Percentiles rank a stretch among this genome's conserved stretches.
These are phyloP conservation scores for Mortierella sp. DNA, from an alignment of 371 early-diverging fungal genomes.

Conservation along the genomic window DNA sequence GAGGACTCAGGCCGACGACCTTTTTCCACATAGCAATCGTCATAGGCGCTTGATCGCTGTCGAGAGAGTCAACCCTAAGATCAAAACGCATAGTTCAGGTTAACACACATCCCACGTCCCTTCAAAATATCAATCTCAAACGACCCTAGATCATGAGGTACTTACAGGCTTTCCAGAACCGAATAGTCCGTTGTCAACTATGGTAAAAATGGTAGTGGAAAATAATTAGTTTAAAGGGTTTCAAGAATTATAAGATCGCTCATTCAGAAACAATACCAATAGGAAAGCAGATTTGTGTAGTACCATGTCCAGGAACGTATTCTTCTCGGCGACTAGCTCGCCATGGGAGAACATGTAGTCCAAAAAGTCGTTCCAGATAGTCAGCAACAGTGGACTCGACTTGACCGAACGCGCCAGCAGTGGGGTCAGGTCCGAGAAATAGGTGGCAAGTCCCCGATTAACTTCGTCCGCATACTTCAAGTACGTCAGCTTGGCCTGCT, in stretches of 20 bases:
- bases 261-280: neutral
- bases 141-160: neutral
- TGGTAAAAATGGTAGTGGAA: neutral
- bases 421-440: slow-evolving; percentile 35
- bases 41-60: slow-evolving; percentile 40
- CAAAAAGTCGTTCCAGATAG: slow-evolving; percentile 51
- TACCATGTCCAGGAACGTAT: slow-evolving; percentile 45
- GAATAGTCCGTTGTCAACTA: slow-evolving; percentile 56
- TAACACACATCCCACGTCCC: neutral
- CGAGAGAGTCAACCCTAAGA: slow-evolving; percentile 51
- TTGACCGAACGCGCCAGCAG: slow-evolving; percentile 17
- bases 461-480: slow-evolving; percentile 45
- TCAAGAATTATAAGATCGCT: neutral
- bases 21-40: slow-evolving; percentile 57
- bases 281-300: neutral
- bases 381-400: slow-evolving; percentile 21
- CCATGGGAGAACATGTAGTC: slow-evolving; percentile 44
- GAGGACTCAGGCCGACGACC: slow-evolving; percentile 63
- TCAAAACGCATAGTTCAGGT: neutral
- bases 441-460: slow-evolving; percentile 35
- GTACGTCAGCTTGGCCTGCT: slow-evolving; percentile 34
- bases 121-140: neutral
- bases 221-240: neutral
- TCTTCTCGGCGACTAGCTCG: slow-evolving; percentile 17
- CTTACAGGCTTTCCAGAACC: slow-evolving; percentile 61